Evolutionary conservation across 2,329 filamentous ascomycete species (phyloP).

Genomic region (Fusarium sp.): DNA sequence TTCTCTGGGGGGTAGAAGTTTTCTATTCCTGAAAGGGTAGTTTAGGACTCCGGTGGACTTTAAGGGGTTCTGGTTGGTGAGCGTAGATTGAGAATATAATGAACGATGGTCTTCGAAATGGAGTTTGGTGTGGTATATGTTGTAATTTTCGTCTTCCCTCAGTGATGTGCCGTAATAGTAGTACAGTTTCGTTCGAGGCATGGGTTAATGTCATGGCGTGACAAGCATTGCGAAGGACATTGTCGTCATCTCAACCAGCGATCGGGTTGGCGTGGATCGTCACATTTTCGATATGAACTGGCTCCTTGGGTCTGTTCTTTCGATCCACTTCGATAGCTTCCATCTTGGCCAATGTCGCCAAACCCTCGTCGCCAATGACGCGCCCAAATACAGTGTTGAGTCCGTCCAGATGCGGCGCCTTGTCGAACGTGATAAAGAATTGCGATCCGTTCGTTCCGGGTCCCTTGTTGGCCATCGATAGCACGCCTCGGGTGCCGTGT

Average conservation of each 20-base stretch:
- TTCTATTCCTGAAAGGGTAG: neutral
- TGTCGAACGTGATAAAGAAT: slow-evolving; percentile 83
- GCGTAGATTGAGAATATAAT: neutral
- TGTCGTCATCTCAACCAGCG: slow-evolving; percentile 61
- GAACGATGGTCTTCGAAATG: neutral
- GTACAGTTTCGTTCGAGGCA: neutral
- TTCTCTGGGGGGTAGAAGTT: neutral
- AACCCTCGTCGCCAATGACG: slow-evolving; percentile 72
- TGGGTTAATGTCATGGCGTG: neutral
- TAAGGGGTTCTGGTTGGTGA: neutral
- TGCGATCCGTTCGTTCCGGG: slow-evolving; percentile 80
- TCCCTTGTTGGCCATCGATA: slow-evolving; percentile 84
- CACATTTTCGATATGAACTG: slow-evolving; percentile 73
- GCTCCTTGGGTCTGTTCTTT: slow-evolving; percentile 78
- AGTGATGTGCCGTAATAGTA: neutral
- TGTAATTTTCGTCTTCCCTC: neutral
- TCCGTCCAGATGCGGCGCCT: slow-evolving; percentile 83
- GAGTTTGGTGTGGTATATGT: neutral
- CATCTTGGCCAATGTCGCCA: slow-evolving; percentile 74
- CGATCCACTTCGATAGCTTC: slow-evolving; percentile 79
- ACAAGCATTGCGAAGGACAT: neutral
- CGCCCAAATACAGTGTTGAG: slow-evolving; percentile 87
- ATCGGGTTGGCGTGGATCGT: slow-evolving; percentile 84
- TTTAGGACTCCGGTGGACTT: neutral
- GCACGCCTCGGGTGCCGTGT: slow-evolving; percentile 74